Percentiles rank a stretch among this genome's conserved stretches.
phyloP scores from a whole-genome alignment of 352 stramenopile species.

The Phytophthora hybrid region DNA sequence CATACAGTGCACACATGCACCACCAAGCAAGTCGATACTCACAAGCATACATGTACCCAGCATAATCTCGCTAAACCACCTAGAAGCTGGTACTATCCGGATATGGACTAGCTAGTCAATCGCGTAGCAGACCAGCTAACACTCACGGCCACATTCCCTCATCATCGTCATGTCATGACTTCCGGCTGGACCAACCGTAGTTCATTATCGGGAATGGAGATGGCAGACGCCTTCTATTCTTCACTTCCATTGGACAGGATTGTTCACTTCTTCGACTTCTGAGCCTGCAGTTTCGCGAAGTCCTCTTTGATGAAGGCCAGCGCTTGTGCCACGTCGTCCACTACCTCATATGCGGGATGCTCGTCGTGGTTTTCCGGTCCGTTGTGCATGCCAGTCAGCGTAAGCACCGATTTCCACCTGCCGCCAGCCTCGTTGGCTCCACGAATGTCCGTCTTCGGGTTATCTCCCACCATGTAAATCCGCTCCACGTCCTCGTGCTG shows the following conservation, averaged over 20 bases:
- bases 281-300: constrained; percentile 51
- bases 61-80: too few relatives aligned
- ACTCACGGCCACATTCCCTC: too few relatives aligned
- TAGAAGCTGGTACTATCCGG: too few relatives aligned
- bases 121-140: too few relatives aligned
- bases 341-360: constrained; percentile 74
- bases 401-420: constrained; percentile 88
- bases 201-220: too few relatives aligned
- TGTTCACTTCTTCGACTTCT: constrained; percentile 15
- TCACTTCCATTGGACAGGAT: neutral
- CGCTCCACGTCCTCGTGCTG: constrained; percentile 71
- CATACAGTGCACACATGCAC: too few relatives aligned
- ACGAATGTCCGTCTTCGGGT: constrained; percentile 84
- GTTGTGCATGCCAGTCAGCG: constrained; percentile 83
- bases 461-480: constrained; percentile 92
- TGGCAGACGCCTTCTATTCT: neutral
- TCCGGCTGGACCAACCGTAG: too few relatives aligned
- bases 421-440: constrained; percentile 77
- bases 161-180: too few relatives aligned
- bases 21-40: too few relatives aligned
- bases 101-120: too few relatives aligned
- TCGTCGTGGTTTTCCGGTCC: constrained; percentile 72
- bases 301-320: constrained; percentile 84
- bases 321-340: constrained; percentile 72
- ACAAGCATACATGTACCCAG: too few relatives aligned